Evolutionary conservation across 148 eudicot species (phyloP).

Genomic region (Heliamphora exappendiculata): DNA sequence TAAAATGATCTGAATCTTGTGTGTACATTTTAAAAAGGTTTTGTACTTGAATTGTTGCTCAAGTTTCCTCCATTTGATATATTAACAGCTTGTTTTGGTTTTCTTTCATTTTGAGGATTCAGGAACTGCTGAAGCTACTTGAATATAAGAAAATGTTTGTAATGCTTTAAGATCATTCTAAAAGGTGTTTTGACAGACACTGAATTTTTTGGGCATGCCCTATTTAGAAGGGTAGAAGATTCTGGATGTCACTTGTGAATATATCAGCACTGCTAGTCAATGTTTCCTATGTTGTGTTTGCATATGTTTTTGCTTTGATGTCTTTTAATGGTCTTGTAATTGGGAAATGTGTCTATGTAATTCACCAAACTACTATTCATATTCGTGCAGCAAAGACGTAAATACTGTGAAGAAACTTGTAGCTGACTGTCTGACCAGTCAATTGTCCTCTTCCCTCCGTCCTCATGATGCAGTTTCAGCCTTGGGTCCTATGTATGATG

Average conservation of each 20-base stretch:
- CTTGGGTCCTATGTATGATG: conserved; percentile 91
- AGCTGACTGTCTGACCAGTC: conserved; percentile 60
- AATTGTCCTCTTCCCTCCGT: conserved; percentile 66
- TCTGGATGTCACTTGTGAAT: not conserved
- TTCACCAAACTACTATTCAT: not conserved
- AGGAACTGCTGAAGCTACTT: not conserved
- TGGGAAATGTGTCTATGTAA: not conserved
- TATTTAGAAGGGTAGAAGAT: too few species aligned
- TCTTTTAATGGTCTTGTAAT: not conserved
- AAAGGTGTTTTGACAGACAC: not conserved
- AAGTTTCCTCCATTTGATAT: too few species aligned
- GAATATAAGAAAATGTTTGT: not conserved
- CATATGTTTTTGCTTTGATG: not conserved
- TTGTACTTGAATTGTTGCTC: not conserved
- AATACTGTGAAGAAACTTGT: conserved; percentile 71
- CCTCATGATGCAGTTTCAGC: conserved; percentile 99
- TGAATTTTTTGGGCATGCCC: not conserved
- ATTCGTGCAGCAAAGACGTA: conserved; percentile 76
- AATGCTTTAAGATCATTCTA: not conserved
- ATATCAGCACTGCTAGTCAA: not conserved
- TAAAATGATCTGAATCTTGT: too few species aligned
- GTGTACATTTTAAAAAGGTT: too few species aligned
- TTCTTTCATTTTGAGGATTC: not conserved
- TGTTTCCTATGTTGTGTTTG: not conserved
- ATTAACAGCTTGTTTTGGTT: not conserved